Evolutionary conservation across 2,329 filamentous ascomycete species (phyloP), one percentile per base, ranked within the genome.

Genomic region (Phialophora verrucosa): DNA sequence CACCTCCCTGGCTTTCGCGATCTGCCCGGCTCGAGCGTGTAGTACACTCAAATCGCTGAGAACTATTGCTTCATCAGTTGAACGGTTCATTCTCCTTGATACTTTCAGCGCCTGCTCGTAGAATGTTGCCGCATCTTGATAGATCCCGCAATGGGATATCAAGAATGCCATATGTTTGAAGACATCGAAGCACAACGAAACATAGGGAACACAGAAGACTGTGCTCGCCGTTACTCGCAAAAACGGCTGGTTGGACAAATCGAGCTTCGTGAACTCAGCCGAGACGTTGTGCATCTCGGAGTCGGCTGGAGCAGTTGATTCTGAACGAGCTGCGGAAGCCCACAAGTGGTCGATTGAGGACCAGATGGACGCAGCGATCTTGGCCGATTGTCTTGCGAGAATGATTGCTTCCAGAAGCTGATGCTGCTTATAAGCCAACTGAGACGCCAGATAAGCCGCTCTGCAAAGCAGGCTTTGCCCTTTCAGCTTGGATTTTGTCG

Each of bases 61-160:
- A 1, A 67, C 63, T 20, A 53, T n/a, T 4, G 32, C 25, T 10
- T 27, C 47, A 50, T 57, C 32, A 35, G 32, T 42, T 11, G 23
- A 44, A 23, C 57, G 47, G 7, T 27, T 31, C 8, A 62, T 59
- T 27, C 65, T 65, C 65, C 85, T 83, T 25, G 91, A 91, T 66
- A 96, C 86, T 73, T 90, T 92, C 62, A 90, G 83, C 0, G 93
- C 93, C 73, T 95, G 91, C 71, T 97, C 90, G 1, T 90, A 89
- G 72, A 96, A 96, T 75, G 93, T 95, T 0, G 94, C 80, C 1
- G 94, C 94, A 76, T 98, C 94, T 67, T 92, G 89, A 70, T 93
- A 92, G 78, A 96, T 86, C 31, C 95, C 95, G 69, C 95, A 86
- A 70, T 96, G 90, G 0, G 90, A 88, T 72, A 93, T 97, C 1